A percentile compares a stretch with the other conserved stretches of the same genome.
phyloP scores from a whole-genome alignment of 140 eudicot genomes.

The Cichorium intybus region DNA sequence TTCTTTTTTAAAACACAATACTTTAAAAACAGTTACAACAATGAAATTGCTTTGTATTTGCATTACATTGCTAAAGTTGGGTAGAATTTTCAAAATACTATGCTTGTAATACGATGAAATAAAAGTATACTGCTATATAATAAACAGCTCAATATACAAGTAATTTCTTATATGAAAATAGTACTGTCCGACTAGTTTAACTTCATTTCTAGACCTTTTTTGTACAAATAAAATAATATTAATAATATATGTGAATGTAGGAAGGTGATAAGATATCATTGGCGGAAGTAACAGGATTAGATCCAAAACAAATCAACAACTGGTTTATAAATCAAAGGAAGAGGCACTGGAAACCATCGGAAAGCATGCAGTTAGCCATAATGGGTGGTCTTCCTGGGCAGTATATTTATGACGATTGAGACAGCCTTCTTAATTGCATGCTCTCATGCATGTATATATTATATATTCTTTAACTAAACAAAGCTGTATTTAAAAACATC shows the following conservation, averaged over 20 bases:
- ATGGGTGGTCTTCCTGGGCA: constrained; percentile 62
- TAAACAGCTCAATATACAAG: too few relatives aligned
- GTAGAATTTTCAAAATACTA: too few relatives aligned
- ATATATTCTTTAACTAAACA: constrained; percentile 17
- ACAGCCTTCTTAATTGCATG: not conserved
- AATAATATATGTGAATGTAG: constrained; percentile 29
- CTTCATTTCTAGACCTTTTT: not conserved
- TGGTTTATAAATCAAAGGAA: constrained; percentile 91
- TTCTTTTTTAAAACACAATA: too few relatives aligned
- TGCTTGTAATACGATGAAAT: too few relatives aligned
- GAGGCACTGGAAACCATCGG: constrained; percentile 89
- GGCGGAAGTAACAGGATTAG: constrained; percentile 80
- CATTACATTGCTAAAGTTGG: too few relatives aligned
- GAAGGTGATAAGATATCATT: constrained; percentile 74
- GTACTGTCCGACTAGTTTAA: not conserved
- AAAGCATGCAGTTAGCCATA: constrained; percentile 69
- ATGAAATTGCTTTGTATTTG: too few relatives aligned
- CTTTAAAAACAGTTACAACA: too few relatives aligned
- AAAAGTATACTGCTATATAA: too few relatives aligned
- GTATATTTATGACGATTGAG: constrained; percentile 42
- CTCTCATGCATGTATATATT: constrained; percentile 21
- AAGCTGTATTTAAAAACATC: constrained; percentile 9
- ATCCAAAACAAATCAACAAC: constrained; percentile 85
- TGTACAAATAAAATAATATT: not conserved
- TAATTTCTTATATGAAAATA: too few relatives aligned